These are phyloP conservation scores for Aspergillus wentii DNA, from an alignment of 495 filamentous ascomycete species.

Conservation along the genomic window DNA sequence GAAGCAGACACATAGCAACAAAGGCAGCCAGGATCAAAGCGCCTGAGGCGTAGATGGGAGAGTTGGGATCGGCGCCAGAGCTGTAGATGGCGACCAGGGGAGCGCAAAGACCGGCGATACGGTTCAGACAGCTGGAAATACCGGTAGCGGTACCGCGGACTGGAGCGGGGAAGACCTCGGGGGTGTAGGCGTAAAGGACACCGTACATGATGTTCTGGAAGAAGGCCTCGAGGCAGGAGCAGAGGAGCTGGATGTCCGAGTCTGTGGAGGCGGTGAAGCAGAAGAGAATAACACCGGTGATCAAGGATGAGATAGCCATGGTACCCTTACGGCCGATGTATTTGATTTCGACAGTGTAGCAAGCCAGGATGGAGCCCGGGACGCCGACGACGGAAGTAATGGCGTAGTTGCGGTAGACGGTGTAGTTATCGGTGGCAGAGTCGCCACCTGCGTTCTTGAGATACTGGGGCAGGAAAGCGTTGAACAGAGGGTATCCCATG, in stretches of 20 bases:
- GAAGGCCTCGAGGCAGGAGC: constrained; percentile 50
- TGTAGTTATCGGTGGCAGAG: constrained; percentile 31
- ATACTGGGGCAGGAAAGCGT: constrained; percentile 56
- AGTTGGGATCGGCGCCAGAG: constrained; percentile 31
- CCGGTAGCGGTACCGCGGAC: constrained; percentile 56
- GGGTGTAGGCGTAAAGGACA: constrained; percentile 57
- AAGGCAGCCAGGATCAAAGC: constrained; percentile 47
- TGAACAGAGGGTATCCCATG: constrained; percentile 56
- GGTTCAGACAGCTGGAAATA: constrained; percentile 52
- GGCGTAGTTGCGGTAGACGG: constrained; percentile 57
- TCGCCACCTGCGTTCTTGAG: constrained; percentile 36
- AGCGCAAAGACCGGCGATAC: constrained; percentile 53
- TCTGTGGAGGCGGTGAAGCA: constrained; percentile 50
- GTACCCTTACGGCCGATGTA: constrained; percentile 59
- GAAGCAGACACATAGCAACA: constrained; percentile 45
- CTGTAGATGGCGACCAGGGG: constrained; percentile 54
- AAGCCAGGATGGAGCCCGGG: constrained; percentile 51
- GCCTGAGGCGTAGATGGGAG: constrained; percentile 51
- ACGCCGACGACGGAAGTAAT: constrained; percentile 56
- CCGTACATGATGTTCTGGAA: constrained; percentile 65
- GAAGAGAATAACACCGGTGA: constrained; percentile 56
- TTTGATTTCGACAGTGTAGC: constrained; percentile 51
- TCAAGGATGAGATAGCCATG: constrained; percentile 46
- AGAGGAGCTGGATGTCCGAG: constrained; percentile 45
- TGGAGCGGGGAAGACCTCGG: constrained; percentile 57